Base-by-base conservation (phyloP, 2,329 filamentous ascomycete species). In the Scortechinia acanthostroma region DNA sequence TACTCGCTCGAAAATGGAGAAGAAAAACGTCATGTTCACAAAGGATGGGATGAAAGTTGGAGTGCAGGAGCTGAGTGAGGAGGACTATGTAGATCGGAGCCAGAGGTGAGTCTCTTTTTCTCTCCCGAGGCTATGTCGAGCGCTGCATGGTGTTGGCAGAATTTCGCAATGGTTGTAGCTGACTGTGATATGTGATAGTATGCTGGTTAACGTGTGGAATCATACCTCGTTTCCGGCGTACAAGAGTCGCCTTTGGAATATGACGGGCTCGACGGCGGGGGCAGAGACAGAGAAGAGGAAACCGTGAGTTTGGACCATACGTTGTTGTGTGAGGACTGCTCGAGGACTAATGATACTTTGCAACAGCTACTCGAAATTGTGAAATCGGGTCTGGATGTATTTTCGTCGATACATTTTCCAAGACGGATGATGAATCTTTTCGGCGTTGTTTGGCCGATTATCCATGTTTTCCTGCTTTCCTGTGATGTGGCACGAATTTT, bases 1-100 rank as follows among this genome's bases (percentile, higher is more conserved):
- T 50, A 78, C 77, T 37, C 68, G 68, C 40, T 69, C 73, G 55
- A 76, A 77, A 52, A 76, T 83, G 73, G 77, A 83, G 62, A 77
- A 77, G 66, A 78, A 78, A 59, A 72, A 83, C 51, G 69, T 84
- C 28, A 61, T 68, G 10, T 73, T 82, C 55, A 72, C 72, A 2
- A 77, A 74, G 55, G 77, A 81, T 40, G 80, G 79, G 19, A 70
- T 78, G 51, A 74, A 74, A 50, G 77, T 83, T 5, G 74, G 74
- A 2, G 71, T 83, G 40, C 79, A 75, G 59, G 73, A 81, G 52
- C 52, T 77, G 10, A 64, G 62, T 21, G 65, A 71, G 3, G 79
- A 83, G 63, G 68, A 75, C 23, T 77, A 80, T 53, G 70, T 73
- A 51, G 78, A 82, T 55, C 70, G 62, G 58, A 79, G 75, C 42